Evolutionary conservation across 495 filamentous ascomycete genomes (phyloP), one percentile per base, ranked within the genome.

Genomic region (Oleoguttula mirabilis): DNA sequence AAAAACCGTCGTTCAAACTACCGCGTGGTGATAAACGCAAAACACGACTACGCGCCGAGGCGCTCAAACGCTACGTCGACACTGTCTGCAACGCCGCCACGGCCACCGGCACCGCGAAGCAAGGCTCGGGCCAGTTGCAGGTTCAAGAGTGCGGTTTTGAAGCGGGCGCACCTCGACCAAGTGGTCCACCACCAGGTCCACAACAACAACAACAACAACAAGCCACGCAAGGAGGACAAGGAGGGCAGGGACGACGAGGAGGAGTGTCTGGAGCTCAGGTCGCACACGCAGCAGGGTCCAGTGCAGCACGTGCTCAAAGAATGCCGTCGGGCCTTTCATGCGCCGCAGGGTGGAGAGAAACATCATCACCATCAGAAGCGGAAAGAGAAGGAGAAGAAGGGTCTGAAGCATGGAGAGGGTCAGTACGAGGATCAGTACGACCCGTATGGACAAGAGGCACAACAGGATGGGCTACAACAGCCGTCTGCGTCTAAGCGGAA

Each of bases 1-100:
- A 69, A 65, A 68, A 70, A 66, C 60, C 64, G 61, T 64, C 57
- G 58, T 64, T 62, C 51, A 62, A 61, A 61, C 57, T 68, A 67
- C 53, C 62, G 58, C 48, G 65, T 67, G 47, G 56, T 62, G 58
- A 50, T 65, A 60, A 61, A 66, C 61, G 60, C 48, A 63, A 62
- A 55, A 47, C 52, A 22, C 56, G 58, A 63, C 60, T 68, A 57
- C 61, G 55, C 51, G 48, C 34, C 4, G 49, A 54, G 28, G 57
- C 39, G 15, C 56, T 70, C 60, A 54, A 60, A 55, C 49, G 52
- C 22, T 71, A 71, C 57, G 63, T 63, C 53, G 46, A 66, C 44
- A 51, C 47, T 16, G 55, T 69, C 48, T 65, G 59, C 57, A 37
- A 51, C 22, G 58, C 57, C 34, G 52, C 10, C 34, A n/a, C 56